phyloP scores from a whole-genome alignment of 2,329 filamentous ascomycete genomes.

The Cytospora mali region DNA sequence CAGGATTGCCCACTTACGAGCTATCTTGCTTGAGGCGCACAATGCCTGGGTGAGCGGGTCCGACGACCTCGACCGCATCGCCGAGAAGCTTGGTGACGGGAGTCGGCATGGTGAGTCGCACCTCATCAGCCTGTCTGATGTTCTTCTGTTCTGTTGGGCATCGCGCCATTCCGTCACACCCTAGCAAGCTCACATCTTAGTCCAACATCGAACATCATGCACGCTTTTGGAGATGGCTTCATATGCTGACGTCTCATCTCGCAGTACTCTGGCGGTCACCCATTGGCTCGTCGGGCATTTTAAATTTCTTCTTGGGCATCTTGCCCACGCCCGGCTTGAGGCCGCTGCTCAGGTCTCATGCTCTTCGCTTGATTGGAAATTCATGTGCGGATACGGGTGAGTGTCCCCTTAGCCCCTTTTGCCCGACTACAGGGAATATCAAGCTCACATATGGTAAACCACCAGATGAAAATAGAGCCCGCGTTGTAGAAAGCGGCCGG shows the following conservation, averaged over 20 bases:
- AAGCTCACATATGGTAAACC: background rate
- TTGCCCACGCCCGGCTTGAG: slow-evolving; percentile 44
- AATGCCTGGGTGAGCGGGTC: slow-evolving; percentile 46
- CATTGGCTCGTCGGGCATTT: slow-evolving; percentile 59
- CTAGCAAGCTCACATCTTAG: background rate
- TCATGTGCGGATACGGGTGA: slow-evolving; percentile 63
- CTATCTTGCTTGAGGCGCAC: slow-evolving; percentile 44
- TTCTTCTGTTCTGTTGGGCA: background rate
- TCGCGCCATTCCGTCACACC: background rate
- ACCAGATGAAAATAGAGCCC: slow-evolving; percentile 60
- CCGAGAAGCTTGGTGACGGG: slow-evolving; percentile 57
- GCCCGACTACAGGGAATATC: background rate
- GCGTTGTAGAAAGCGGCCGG: slow-evolving; percentile 53
- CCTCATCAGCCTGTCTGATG: background rate
- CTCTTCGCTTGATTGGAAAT: slow-evolving; percentile 62
- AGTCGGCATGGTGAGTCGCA: slow-evolving; percentile 55
- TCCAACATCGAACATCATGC: background rate
- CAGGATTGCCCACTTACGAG: slow-evolving; percentile 36
- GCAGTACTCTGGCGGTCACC: slow-evolving; percentile 59
- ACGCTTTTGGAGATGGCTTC: background rate
- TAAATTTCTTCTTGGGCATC: slow-evolving; percentile 57
- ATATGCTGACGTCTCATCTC: slow-evolving; percentile 12
- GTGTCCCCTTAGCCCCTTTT: slow-evolving; percentile 2
- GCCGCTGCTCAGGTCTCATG: slow-evolving; percentile 53
- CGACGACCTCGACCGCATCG: slow-evolving; percentile 48